These are phyloP conservation scores for Hondaea fermentalgiana DNA, from an alignment of 108 stramenopile species.

Conservation along the genomic window DNA sequence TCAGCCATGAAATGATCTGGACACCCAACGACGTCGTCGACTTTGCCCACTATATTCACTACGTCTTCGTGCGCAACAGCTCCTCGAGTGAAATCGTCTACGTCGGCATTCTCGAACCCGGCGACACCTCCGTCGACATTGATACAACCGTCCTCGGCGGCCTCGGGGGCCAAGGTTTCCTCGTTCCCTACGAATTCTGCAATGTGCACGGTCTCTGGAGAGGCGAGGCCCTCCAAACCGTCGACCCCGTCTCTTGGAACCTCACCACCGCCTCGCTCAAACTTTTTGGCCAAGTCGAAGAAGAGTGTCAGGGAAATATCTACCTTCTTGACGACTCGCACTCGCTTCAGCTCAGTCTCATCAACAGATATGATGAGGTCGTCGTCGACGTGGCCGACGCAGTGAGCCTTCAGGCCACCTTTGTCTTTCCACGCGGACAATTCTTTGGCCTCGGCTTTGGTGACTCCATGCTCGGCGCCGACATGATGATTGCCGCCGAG, in stretches of 20 bases:
- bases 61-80: neutral
- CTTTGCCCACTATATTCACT: neutral
- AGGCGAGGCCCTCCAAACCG: neutral
- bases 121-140: neutral
- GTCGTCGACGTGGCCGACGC: neutral
- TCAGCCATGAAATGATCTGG: neutral
- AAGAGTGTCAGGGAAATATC: neutral
- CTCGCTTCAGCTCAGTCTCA: neutral
- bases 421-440: neutral
- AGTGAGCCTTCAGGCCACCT: neutral
- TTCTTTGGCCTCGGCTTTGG: constrained; percentile 8
- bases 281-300: neutral
- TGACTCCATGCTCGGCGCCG: neutral
- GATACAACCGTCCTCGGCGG: neutral
- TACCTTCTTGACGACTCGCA: neutral
- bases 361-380: neutral
- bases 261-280: neutral
- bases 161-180: neutral
- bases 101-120: neutral
- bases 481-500: neutral
- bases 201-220: neutral
- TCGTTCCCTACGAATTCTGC: neutral
- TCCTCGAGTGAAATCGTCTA: neutral
- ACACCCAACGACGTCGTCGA: neutral
- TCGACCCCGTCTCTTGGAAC: neutral